phyloP scores from a whole-genome alignment of 2,329 filamentous ascomycete genomes.

The Coniosporium tulheliwenetii region DNA sequence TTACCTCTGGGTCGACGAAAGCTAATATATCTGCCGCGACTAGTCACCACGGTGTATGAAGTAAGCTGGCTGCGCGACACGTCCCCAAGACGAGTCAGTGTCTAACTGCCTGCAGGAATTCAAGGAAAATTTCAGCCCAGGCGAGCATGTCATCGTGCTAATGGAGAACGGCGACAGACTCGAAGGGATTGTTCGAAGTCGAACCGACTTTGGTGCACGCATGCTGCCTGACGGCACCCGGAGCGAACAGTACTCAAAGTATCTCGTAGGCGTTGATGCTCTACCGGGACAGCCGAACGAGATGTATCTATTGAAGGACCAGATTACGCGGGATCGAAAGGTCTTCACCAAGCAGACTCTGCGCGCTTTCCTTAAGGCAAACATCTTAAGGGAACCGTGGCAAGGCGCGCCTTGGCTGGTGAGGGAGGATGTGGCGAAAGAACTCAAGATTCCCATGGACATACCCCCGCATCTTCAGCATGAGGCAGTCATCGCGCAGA shows the following conservation, averaged over 20 bases:
- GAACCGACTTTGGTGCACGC: no score
- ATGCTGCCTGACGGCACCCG: no score
- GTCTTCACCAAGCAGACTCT: slow-evolving; percentile 91
- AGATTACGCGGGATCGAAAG: slow-evolving; percentile 76
- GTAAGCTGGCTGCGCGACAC: slow-evolving; percentile 11
- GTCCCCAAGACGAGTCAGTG: background rate
- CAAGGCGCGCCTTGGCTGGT: slow-evolving; percentile 95
- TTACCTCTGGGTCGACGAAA: no score
- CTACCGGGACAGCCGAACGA: no score
- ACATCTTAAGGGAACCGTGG: slow-evolving; percentile 82
- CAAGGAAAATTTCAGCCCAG: slow-evolving; percentile 80
- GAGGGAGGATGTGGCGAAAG: slow-evolving; percentile 66
- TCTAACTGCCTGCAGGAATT: slow-evolving; percentile 39
- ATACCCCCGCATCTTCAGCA: slow-evolving; percentile 71
- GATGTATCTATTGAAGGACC: slow-evolving; percentile 30
- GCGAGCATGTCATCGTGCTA: slow-evolving; percentile 65
- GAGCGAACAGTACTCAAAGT: no score
- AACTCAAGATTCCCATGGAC: slow-evolving; percentile 76
- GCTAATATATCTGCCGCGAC: no score
- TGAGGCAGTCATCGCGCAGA: slow-evolving; percentile 64
- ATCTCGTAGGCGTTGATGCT: no score
- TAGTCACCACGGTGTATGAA: no score
- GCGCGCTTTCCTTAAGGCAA: slow-evolving; percentile 87
- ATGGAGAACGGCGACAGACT: slow-evolving; percentile 52
- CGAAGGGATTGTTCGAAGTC: slow-evolving; percentile 56